These are phyloP conservation scores for Cystobasidiopsis lactophilus DNA, from an alignment of 768 basidiomycete genomes.

Conservation along the genomic window DNA sequence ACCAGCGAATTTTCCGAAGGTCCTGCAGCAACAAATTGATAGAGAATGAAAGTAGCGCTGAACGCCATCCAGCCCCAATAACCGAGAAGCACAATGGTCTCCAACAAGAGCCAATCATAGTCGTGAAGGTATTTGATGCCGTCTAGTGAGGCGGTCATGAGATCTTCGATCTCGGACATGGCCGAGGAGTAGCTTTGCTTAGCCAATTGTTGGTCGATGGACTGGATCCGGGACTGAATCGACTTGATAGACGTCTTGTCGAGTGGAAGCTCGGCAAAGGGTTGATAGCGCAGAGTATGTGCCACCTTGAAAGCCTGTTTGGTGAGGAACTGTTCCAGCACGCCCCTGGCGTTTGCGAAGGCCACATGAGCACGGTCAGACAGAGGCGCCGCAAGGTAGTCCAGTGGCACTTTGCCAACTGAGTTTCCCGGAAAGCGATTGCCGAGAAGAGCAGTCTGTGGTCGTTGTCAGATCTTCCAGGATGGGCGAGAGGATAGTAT, in stretches of 20 bases:
- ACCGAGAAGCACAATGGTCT: slow-evolving; percentile 43
- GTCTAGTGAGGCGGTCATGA: slow-evolving; percentile 35
- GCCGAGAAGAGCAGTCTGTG: slow-evolving; percentile 38
- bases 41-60: slow-evolving; percentile 5
- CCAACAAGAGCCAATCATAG: slow-evolving; percentile 54
- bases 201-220: slow-evolving; percentile 24
- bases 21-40: neutral
- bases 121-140: slow-evolving; percentile 58
- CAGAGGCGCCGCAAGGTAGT: slow-evolving; percentile 38
- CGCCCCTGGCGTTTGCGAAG: slow-evolving; percentile 42
- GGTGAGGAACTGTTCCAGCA: slow-evolving; percentile 52
- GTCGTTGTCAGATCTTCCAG: too few relatives aligned
- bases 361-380: slow-evolving; percentile 35
- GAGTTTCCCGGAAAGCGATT: slow-evolving; percentile 58
- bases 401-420: slow-evolving; percentile 50
- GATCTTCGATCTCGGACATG: slow-evolving; percentile 31
- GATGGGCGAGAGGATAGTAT: too few relatives aligned
- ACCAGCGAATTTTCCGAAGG: slow-evolving; percentile 26
- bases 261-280: slow-evolving; percentile 33
- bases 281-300: slow-evolving; percentile 41
- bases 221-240: neutral
- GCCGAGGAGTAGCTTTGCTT: slow-evolving; percentile 32
- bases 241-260: slow-evolving; percentile 4
- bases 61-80: slow-evolving; percentile 53
- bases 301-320: slow-evolving; percentile 45